phyloP scores from a whole-genome alignment of 2,329 filamentous ascomycete genomes.

The Amphichorda felina region DNA sequence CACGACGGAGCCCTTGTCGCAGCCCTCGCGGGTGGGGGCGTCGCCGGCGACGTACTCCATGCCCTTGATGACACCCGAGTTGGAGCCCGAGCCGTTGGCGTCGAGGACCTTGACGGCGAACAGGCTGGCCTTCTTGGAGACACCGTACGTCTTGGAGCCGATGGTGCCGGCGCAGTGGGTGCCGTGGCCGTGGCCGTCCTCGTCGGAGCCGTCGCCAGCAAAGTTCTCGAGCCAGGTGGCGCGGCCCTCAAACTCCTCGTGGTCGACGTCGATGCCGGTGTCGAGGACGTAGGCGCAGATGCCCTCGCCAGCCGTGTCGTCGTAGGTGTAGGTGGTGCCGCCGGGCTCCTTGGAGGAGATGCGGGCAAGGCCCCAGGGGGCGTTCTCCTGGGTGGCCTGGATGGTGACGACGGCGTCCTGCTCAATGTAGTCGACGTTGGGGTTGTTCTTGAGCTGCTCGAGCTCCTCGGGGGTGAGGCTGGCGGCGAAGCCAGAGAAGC shows the following conservation, averaged over 20 bases:
- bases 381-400: conserved; percentile 16
- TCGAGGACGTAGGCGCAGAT: conserved; percentile 30
- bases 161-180: conserved; percentile 17
- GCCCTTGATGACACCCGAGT: conserved; percentile 28
- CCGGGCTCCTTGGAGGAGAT: conserved; percentile 16
- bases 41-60: conserved; percentile 29
- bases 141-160: conserved; percentile 12
- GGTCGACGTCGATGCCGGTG: conserved; percentile 23
- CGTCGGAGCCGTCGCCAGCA: conserved; percentile 9
- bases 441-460: conserved; percentile 8
- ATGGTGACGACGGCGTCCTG: conserved; percentile 19
- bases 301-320: conserved; percentile 19
- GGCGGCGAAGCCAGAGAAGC: conserved; percentile 11
- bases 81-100: conserved; percentile 17
- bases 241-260: conserved; percentile 16
- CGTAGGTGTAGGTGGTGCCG: conserved; percentile 17
- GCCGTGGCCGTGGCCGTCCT: conserved; percentile 21
- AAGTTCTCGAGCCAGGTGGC: conserved; percentile 11
- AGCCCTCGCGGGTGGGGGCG: conserved; percentile 16
- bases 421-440: conserved; percentile 22
- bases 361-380: conserved; percentile 23
- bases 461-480: conserved; percentile 8
- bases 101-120: conserved; percentile 32
- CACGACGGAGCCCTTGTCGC: conserved; percentile 34
- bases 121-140: conserved; percentile 27